Evolutionary conservation across 192 early-diverging fungal genomes (phyloP).

Genomic region (Backusella australiensis): DNA sequence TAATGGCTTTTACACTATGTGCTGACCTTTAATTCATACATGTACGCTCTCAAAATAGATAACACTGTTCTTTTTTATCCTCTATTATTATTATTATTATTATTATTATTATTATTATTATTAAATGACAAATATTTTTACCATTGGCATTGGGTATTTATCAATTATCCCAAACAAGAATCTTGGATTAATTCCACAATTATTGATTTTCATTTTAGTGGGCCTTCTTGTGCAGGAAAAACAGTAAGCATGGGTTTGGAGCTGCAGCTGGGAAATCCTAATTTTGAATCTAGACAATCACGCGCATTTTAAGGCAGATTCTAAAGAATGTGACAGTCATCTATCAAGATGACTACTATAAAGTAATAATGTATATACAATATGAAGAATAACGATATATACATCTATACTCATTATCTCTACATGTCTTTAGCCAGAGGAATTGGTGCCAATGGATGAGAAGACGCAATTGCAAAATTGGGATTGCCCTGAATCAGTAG

Average conservation of each 20-base stretch:
- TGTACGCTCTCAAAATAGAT: not conserved
- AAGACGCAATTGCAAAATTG: slow-evolving; percentile 63
- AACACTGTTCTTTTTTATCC: not conserved
- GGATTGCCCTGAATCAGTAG: slow-evolving; percentile 77
- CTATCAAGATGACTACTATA: slow-evolving; percentile 80
- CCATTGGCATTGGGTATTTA: slow-evolving; percentile 41
- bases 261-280: not conserved
- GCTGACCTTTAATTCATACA: not conserved
- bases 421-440: not conserved
- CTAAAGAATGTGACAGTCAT: slow-evolving; percentile 60
- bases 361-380: slow-evolving; percentile 23
- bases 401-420: not conserved
- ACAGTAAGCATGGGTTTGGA: slow-evolving; percentile 41
- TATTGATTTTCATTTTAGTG: slow-evolving; percentile 33
- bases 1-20: too few relatives aligned
- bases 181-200: not conserved
- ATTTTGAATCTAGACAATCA: slow-evolving; percentile 42
- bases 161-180: not conserved
- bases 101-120: not conserved
- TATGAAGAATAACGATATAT: not conserved
- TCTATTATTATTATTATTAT: not conserved
- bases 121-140: slow-evolving; percentile 25
- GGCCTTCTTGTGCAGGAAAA: slow-evolving; percentile 77
- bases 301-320: slow-evolving; percentile 54
- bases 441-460: slow-evolving; percentile 46